A percentile compares a stretch with the other conserved stretches of the same genome.
phyloP scores from a whole-genome alignment of 106 monocot genomes.

The Apostasia ramifera region DNA sequence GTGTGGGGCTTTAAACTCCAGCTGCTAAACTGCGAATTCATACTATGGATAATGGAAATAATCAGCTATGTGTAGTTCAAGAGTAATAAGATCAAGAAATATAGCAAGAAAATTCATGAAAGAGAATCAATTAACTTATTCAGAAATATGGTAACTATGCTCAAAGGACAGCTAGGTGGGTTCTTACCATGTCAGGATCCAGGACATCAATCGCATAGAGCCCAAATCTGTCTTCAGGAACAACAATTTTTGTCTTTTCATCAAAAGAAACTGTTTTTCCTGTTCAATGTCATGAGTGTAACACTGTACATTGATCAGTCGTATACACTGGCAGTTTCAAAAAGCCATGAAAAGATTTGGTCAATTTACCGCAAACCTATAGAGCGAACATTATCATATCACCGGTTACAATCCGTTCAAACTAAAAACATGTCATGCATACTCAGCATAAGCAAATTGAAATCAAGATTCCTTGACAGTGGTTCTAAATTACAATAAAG shows the following conservation, averaged over 20 bases:
- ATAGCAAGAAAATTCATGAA: not conserved
- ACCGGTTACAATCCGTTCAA: no score
- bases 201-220: conserved; percentile 82
- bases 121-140: not conserved
- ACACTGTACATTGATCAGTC: no score
- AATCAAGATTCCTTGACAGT: not conserved
- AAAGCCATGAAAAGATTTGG: no score
- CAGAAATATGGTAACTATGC: not conserved
- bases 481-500: not conserved
- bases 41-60: no score
- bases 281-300: conserved; percentile 15
- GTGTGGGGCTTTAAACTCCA: no score
- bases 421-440: no score
- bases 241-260: conserved; percentile 63
- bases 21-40: no score
- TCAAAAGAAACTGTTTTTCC: conserved; percentile 80
- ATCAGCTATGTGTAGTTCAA: no score
- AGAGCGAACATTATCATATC: no score
- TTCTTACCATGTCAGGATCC: conserved; percentile 83
- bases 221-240: conserved; percentile 90
- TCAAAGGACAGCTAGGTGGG: not conserved
- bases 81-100: no score
- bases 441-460: not conserved
- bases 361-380: no score
- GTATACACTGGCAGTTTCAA: no score